Conservation (phyloP, 345 rosid genomes). For the Citrus reticulata region DNA sequence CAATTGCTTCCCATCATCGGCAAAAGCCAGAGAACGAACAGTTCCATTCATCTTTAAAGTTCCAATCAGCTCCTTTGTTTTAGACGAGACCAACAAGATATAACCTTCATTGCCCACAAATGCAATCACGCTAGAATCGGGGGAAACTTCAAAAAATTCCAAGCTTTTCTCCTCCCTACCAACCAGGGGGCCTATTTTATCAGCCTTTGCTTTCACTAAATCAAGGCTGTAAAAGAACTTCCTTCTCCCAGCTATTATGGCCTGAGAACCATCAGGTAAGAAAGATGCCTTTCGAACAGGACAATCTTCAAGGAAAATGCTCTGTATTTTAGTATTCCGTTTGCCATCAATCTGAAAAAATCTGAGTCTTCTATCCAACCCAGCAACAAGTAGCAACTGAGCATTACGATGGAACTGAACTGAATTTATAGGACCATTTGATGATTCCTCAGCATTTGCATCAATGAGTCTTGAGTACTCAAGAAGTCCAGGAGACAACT, state of each 20-base stretch:
- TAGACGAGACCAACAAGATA: slow-evolving; percentile 73
- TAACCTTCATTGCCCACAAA: slow-evolving; percentile 89
- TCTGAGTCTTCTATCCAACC: slow-evolving; percentile 63
- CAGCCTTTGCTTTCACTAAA: slow-evolving; percentile 69
- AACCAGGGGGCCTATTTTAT: slow-evolving; percentile 82
- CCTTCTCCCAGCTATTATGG: slow-evolving; percentile 84
- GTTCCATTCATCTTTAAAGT: slow-evolving; percentile 92
- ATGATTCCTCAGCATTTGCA: slow-evolving; percentile 77
- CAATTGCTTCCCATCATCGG: slow-evolving; percentile 61
- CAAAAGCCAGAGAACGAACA: slow-evolving; percentile 70
- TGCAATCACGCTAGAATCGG: slow-evolving; percentile 72
- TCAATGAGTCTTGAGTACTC: slow-evolving; percentile 82
- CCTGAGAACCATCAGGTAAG: slow-evolving; percentile 87
- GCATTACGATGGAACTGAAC: slow-evolving; percentile 89
- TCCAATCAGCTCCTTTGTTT: slow-evolving; percentile 80
- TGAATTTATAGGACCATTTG: slow-evolving; percentile 67
- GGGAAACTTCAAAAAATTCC: slow-evolving; percentile 85
- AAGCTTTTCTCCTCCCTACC: slow-evolving; percentile 98
- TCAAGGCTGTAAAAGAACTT: slow-evolving; percentile 91
- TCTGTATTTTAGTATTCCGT: slow-evolving; percentile 82
- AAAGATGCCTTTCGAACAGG: slow-evolving; percentile 80
- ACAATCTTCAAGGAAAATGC: slow-evolving; percentile 81
- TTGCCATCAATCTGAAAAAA: slow-evolving; percentile 96
- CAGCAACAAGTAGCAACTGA: slow-evolving; percentile 79
- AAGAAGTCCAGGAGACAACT: slow-evolving; percentile 65